Base-by-base conservation (phyloP, 2,329 filamentous ascomycete genomes). In the Paraphaeosphaeria sporulosa region DNA sequence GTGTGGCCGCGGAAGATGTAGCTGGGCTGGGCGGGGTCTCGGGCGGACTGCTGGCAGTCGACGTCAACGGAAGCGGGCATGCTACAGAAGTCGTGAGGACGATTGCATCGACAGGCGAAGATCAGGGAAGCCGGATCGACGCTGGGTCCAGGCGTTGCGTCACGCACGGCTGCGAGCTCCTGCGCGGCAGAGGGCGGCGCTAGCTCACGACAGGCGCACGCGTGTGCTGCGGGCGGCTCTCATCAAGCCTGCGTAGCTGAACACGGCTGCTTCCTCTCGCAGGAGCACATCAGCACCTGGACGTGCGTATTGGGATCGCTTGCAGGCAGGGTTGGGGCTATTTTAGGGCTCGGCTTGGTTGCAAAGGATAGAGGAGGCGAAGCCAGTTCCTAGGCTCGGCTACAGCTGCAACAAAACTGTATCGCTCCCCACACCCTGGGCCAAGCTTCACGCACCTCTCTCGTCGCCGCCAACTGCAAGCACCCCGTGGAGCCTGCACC, bases 1-100 rank as follows among this genome's bases (percentile, higher is more conserved):
- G 87, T 85, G 80, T 98, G 95, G 55, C 95, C 95, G 64, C 95
- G 91, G 40, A 99, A 86, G 60, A 98, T 88, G 74, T 90, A 90
- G 48, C 79, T 78, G 53, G 88, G 88, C 55, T 85, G 86, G 23
- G 86, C 82, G 36, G 85, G 83, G 38, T 83, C 80, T 32, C 74
- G 74, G 34, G 67, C 50, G 44, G 75, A 63, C 17, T 70, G 55
- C 58, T 73, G 73, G 61, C 61, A 67, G 60, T 73, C 69, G 52
- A 36, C 47, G 46, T 74, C 67, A 42, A 64, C 46, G 53, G 69
- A 67, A 42, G 63, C 46, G 53, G 69, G 67, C 72, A 76, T 76
- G 64, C 56, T 63, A 58, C 44, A 60, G 34, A 42, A 42, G 49
- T 42, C 21, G 19, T 42, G 63, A 68, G 44, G 64, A 69, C 6